phyloP scores from a whole-genome alignment of 345 rosid species.

The Acer negundo region DNA sequence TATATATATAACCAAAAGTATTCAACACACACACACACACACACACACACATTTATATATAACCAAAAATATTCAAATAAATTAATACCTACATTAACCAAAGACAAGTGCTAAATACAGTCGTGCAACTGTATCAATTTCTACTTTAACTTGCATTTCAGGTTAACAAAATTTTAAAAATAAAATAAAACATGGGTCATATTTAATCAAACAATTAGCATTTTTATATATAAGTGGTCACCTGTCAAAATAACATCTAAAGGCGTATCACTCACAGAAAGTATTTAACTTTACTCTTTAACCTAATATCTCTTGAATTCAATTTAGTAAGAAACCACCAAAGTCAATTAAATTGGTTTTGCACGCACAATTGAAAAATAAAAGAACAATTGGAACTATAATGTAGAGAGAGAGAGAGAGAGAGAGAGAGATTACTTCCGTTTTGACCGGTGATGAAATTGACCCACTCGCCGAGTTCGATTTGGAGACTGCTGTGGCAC shows the following conservation, averaged over 20 bases:
- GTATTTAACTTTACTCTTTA: not conserved
- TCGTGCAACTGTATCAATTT: not conserved
- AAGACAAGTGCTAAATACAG: not conserved
- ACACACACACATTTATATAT: too few relatives aligned
- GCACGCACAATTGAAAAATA: not conserved
- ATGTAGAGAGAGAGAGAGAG: not conserved
- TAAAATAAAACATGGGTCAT: not conserved
- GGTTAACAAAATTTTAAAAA: not conserved
- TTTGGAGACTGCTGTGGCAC: slow-evolving; percentile 81
- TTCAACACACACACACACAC: not conserved
- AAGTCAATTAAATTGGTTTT: not conserved
- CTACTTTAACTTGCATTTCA: not conserved
- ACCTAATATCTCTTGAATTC: not conserved
- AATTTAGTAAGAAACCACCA: not conserved
- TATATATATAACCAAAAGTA: not conserved
- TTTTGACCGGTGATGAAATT: slow-evolving; percentile 97
- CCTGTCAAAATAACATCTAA: too few relatives aligned
- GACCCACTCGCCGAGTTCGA: slow-evolving; percentile 84
- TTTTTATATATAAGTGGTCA: too few relatives aligned
- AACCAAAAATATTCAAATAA: not conserved
- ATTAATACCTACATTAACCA: not conserved
- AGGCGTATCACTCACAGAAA: too few relatives aligned
- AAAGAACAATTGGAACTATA: not conserved
- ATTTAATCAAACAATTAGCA: not conserved
- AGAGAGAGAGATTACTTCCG: slow-evolving; percentile 56